A percentile compares a stretch with the other conserved stretches of the same genome.
These are phyloP conservation scores for Patellaria atrata DNA, from an alignment of 495 filamentous ascomycete genomes.

Conservation along the genomic window DNA sequence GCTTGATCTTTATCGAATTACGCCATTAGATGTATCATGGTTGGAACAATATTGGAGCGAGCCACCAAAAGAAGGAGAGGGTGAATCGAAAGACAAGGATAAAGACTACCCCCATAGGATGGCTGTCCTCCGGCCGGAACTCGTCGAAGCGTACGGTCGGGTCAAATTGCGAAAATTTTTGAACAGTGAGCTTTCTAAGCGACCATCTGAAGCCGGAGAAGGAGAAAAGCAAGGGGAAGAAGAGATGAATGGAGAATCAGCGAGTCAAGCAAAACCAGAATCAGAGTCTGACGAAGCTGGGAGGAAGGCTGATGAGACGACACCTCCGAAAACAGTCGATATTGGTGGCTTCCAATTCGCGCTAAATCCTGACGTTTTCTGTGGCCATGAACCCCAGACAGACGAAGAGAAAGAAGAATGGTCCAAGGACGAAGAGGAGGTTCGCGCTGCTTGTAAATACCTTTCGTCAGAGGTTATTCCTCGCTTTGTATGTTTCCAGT, in stretches of 20 bases:
- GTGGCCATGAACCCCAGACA: constrained; percentile 79
- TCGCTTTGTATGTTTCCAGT: too few species aligned
- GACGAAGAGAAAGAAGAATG: constrained; percentile 77
- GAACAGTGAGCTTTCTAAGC: constrained; percentile 44
- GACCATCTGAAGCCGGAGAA: constrained; percentile 14
- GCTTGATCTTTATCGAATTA: constrained; percentile 87
- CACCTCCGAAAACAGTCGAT: constrained; percentile 46
- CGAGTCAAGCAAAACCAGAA: constrained; percentile 7
- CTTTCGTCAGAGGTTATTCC: constrained; percentile 63
- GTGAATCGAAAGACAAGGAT: constrained; percentile 27
- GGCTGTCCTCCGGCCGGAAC: constrained; percentile 78
- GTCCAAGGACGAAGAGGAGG: constrained; percentile 77
- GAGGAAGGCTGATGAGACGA: constrained; percentile 19
- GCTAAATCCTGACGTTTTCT: constrained; percentile 91
- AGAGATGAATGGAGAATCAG: constrained; percentile 5
- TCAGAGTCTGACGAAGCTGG: constrained; percentile 16
- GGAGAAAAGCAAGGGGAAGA: constrained; percentile 4
- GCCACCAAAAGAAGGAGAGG: constrained; percentile 22
- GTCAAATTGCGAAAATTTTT: constrained; percentile 79
- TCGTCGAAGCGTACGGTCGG: constrained; percentile 73
- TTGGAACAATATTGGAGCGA: constrained; percentile 55
- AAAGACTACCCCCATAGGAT: constrained; percentile 78
- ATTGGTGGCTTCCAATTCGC: constrained; percentile 74
- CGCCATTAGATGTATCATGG: constrained; percentile 83
- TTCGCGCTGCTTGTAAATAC: constrained; percentile 68